phyloP scores from a whole-genome alignment of 1,284 basidiomycete genomes.

The Ganoderma sp. region DNA sequence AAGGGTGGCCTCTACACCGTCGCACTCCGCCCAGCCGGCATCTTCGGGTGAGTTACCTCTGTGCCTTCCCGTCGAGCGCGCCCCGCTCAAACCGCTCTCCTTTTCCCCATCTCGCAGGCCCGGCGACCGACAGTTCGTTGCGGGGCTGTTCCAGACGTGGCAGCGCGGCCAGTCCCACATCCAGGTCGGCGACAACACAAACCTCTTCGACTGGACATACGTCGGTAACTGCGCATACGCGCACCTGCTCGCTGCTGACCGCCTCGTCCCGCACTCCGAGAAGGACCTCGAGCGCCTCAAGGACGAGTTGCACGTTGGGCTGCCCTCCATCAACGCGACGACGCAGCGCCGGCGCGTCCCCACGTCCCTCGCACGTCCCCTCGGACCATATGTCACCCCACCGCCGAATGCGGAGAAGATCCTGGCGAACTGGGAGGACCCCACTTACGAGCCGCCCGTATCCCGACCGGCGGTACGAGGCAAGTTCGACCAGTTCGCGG shows the following conservation, averaged over 20 bases:
- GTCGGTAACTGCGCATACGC: slow-evolving; percentile 96
- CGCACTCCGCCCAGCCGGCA: slow-evolving; percentile 92
- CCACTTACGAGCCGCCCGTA: slow-evolving; percentile 50
- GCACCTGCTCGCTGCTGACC: slow-evolving; percentile 93
- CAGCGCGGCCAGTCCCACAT: slow-evolving; percentile 86
- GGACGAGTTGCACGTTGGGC: slow-evolving; percentile 52
- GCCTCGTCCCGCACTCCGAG: slow-evolving; percentile 59
- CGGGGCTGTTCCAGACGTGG: slow-evolving; percentile 83
- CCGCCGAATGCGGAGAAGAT: slow-evolving; percentile 65
- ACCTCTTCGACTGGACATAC: slow-evolving; percentile 98
- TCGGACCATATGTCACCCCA: slow-evolving; percentile 77
- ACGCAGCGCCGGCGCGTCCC: slow-evolving; percentile 66
- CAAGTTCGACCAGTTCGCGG: slow-evolving; percentile 76
- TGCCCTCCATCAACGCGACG: slow-evolving; percentile 70
- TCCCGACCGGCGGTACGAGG: slow-evolving; percentile 72
- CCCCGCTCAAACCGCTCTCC: slow-evolving; percentile 14
- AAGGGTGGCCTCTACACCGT: slow-evolving; percentile 86
- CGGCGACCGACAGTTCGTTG: slow-evolving; percentile 89
- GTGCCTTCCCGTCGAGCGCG: background rate
- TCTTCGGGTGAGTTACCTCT: slow-evolving; percentile 81
- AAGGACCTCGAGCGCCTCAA: slow-evolving; percentile 49
- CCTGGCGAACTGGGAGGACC: slow-evolving; percentile 63
- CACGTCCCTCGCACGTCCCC: slow-evolving; percentile 77
- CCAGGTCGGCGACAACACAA: slow-evolving; percentile 94
- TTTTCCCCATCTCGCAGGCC: slow-evolving; percentile 56